These are phyloP conservation scores for Heritiera littoralis DNA, from an alignment of 345 rosid species.

Conservation along the genomic window DNA sequence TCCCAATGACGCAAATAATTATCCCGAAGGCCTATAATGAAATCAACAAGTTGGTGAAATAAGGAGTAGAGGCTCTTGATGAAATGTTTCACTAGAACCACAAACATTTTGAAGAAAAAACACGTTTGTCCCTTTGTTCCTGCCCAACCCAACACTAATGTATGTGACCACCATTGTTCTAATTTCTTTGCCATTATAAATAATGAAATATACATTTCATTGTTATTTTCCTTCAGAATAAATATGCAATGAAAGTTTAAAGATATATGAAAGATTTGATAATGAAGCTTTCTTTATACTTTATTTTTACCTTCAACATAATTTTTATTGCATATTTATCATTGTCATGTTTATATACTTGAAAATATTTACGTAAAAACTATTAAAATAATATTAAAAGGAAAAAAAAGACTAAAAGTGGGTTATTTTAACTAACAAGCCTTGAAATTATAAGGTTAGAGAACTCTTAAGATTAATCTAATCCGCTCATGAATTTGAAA, in stretches of 20 bases:
- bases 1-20: not conserved
- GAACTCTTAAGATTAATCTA: too few species aligned
- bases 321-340: too few species aligned
- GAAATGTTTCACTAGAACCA: not conserved
- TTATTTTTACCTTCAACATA: not conserved
- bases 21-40: not conserved
- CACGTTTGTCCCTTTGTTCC: not conserved
- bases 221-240: not conserved
- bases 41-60: not conserved
- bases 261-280: not conserved
- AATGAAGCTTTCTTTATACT: not conserved
- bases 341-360: too few species aligned
- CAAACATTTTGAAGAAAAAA: not conserved
- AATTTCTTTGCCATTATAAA: not conserved
- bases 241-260: not conserved
- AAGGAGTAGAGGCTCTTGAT: not conserved
- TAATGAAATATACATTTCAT: not conserved
- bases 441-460: not conserved
- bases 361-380: too few species aligned
- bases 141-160: constrained; percentile 19
- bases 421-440: not conserved
- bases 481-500: too few species aligned
- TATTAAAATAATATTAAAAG: too few species aligned
- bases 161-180: not conserved
- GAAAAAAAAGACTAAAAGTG: not conserved